Percentiles rank a stretch among this genome's conserved stretches.
Conservation (phyloP, 768 basidiomycete species). For the Pleurotus ostreatus region DNA sequence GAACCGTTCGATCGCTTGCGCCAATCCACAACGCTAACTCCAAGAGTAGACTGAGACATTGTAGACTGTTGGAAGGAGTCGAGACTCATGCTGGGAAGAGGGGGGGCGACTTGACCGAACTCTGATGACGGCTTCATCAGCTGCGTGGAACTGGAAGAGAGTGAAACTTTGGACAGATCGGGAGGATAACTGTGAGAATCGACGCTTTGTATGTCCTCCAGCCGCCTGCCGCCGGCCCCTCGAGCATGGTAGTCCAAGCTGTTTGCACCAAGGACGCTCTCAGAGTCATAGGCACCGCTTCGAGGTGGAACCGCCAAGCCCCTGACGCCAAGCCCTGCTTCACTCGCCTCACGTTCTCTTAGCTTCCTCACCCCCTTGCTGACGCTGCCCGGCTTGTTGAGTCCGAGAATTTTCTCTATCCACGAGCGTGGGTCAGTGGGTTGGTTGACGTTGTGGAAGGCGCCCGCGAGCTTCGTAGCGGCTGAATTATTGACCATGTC, state of each 20-base stretch:
- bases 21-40: conserved; percentile 69
- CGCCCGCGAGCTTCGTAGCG: conserved; percentile 78
- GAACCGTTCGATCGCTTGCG: conserved; percentile 61
- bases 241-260: conserved; percentile 33
- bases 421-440: conserved; percentile 72
- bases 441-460: conserved; percentile 88
- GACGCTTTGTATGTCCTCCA: conserved; percentile 69
- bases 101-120: conserved; percentile 32
- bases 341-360: conserved; percentile 71
- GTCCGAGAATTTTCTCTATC: conserved; percentile 67
- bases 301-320: neutral
- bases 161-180: conserved; percentile 30
- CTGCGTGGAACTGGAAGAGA: conserved; percentile 27
- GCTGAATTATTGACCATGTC: conserved; percentile 95
- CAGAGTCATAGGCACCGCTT: neutral
- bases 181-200: conserved; percentile 68
- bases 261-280: conserved; percentile 29
- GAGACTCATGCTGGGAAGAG: conserved; percentile 14
- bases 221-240: conserved; percentile 44
- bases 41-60: conserved; percentile 45
- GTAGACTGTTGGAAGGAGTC: conserved; percentile 55
- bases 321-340: conserved; percentile 19
- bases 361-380: conserved; percentile 84
- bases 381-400: conserved; percentile 70
- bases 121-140: conserved; percentile 26